Conservation (phyloP, 345 rosid genomes). For the Citrus inodora region DNA sequence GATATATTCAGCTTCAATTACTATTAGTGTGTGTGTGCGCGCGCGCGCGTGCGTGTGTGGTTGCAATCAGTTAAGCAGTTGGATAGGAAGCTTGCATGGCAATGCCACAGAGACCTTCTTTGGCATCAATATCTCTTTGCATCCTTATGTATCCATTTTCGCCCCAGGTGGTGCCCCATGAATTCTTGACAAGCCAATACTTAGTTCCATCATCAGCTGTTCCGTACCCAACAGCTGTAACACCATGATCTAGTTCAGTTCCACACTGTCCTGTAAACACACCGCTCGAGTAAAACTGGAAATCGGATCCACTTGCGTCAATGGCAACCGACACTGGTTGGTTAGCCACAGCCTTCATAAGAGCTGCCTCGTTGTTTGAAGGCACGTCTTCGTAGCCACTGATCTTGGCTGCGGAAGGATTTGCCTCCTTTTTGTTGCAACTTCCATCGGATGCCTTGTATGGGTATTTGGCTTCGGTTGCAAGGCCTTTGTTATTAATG, state of each 20-base stretch:
- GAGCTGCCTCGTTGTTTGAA: slow-evolving; percentile 12
- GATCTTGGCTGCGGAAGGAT: slow-evolving; percentile 7
- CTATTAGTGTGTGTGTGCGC: neutral
- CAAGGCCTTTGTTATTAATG: slow-evolving; percentile 19
- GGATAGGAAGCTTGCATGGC: slow-evolving; percentile 21
- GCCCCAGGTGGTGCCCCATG: slow-evolving; percentile 17
- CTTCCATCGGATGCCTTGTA: slow-evolving; percentile 13
- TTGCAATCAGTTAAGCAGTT: neutral
- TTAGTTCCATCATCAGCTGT: slow-evolving; percentile 12
- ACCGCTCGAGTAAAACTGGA: slow-evolving; percentile 18
- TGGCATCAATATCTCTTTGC: slow-evolving; percentile 14
- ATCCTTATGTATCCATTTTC: slow-evolving; percentile 22
- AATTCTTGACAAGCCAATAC: slow-evolving; percentile 29
- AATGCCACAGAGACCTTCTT: slow-evolving; percentile 20
- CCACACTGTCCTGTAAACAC: slow-evolving; percentile 19
- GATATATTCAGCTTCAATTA: neutral
- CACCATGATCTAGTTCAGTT: slow-evolving; percentile 18
- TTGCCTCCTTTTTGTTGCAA: slow-evolving; percentile 17
- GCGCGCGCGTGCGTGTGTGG: too few species aligned
- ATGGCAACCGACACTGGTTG: slow-evolving; percentile 23
- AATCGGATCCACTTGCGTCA: slow-evolving; percentile 15
- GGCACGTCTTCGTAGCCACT: slow-evolving; percentile 23
- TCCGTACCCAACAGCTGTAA: slow-evolving; percentile 19
- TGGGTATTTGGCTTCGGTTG: slow-evolving; percentile 29
- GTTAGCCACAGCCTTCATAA: slow-evolving; percentile 21